Evolutionary conservation across 2,329 filamentous ascomycete species (phyloP), one percentile per base, ranked within the genome.

Genomic region (Colletotrichum aenigma): DNA sequence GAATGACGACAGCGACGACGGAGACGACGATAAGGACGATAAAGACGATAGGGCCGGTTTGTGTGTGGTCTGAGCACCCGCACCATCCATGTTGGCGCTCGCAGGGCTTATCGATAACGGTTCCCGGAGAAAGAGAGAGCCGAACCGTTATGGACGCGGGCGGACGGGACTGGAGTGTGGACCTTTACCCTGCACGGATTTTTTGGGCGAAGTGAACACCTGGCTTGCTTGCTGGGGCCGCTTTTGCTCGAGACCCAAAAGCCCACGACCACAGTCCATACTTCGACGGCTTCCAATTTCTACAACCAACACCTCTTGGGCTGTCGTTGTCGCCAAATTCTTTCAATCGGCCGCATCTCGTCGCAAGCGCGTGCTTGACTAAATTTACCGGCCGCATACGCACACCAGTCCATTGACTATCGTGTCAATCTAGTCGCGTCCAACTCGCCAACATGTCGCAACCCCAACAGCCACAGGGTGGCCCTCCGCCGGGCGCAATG

Each of bases 191-290:
- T 75, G 73, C 70, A 74, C 48, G 66, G 72, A 24, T 60, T 75
- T 76, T 71, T 68, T 67, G 55, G 64, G 65, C 36, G 75, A 78
- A 78, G 77, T 72, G 77, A 78, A 78, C 77, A 78, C 77, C 77
- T 78, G 77, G 77, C 77, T 78, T 69, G 72, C 75, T 77, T 71
- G 52, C 60, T 70, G 73, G 70, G 26, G 68, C 70, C 70, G 58
- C 56, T 68, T 73, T 75, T 75, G 70, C 56, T 58, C 68, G 30
- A 71, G 55, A 62, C 61, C 70, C 62, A 64, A 43, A 43, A 28
- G 71, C 55, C 72, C 68, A 71, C 72, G 72, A 67, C 72, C 55
- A 12, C 43, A 52, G 43, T 52, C 43, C 43, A 21, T 38, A 62
- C 32, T 55, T 75, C 21, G 43, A 62, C 68, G 30, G 52, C 36